Evolutionary conservation across 2,329 filamentous ascomycete genomes (phyloP).

Genomic region (Diplodia sapinea): DNA sequence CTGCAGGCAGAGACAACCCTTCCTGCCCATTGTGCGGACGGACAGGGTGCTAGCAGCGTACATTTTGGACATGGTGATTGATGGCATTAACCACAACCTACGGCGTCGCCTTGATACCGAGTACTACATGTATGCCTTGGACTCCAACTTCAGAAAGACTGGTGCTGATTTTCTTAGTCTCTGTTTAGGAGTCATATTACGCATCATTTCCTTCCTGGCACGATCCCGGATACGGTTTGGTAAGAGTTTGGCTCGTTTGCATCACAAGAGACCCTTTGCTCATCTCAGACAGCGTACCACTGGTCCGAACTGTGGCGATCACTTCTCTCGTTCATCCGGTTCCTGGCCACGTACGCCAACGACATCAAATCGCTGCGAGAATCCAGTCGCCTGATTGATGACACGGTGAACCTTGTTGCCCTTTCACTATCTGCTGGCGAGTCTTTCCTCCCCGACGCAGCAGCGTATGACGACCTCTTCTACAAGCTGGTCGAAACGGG

Average conservation of each 20-base stretch:
- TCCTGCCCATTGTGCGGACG: constrained; percentile 74
- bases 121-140: constrained; percentile 69
- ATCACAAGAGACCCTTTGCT: constrained; percentile 22
- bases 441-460: constrained; percentile 84
- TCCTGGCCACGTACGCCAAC: constrained; percentile 82
- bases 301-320: constrained; percentile 96
- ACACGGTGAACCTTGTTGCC: constrained; percentile 81
- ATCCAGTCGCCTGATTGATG: constrained; percentile 75
- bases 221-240: constrained; percentile 77
- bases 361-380: constrained; percentile 74
- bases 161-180: constrained; percentile 52
- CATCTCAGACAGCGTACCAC: constrained; percentile 66
- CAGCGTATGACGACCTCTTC: constrained; percentile 93
- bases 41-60: constrained; percentile 76
- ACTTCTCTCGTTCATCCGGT: constrained; percentile 84
- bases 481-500: constrained; percentile 97
- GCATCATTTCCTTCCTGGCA: constrained; percentile 82
- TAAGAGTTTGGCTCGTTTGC: constrained; percentile 34
- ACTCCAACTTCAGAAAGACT: not conserved
- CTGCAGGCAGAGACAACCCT: constrained; percentile 87
- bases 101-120: constrained; percentile 82
- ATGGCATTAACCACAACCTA: constrained; percentile 93
- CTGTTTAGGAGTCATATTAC: constrained; percentile 79
- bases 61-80: constrained; percentile 84
- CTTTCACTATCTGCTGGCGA: constrained; percentile 86